Evolutionary conservation across 2,329 filamentous ascomycete genomes (phyloP), one percentile per base, ranked within the genome.

Genomic region (Emericellopsis atlantica): DNA sequence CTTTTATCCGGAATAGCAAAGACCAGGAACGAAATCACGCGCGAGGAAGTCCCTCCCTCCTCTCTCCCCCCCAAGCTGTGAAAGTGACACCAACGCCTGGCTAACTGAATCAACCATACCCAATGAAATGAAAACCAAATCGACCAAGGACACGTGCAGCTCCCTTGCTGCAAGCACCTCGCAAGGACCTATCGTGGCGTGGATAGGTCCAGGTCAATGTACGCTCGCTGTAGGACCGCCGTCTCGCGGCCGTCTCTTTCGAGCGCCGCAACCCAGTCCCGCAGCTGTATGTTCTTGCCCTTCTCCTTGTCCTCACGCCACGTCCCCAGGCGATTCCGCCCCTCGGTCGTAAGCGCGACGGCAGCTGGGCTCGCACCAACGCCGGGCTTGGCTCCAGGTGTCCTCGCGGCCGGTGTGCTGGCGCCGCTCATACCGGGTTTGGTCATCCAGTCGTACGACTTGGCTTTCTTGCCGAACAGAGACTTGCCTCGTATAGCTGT

Each of bases 231-330:
- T 37, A 85, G 56, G 21, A 78, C 73, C 54, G 67, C 74, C 48
- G 64, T 65, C 56, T 87, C 81, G 48, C 69, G 72, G 2, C 84
- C 82, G 55, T 94, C 86, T 39, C 79, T 69, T 58, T 95, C 89
- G 37, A 95, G 69, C 44, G 84, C 84, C 16, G 76, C 69, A 14
- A 94, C 67, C 66, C 88, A 79, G 58, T 95, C 90, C 41, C 90
- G 74, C 40, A 94, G 66, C 62, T 95, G 88, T 37, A 95, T 85
- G 22, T 81, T 80, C 49, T 72, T 74, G 26, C 86, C 87, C 54
- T 81, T 83, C 18, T 81, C 77, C 40, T 76, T 78, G 51, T 87
- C 81, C 58, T 95, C 88, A 44, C 85, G 74, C 73, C 81, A 85
- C 14, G 73, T 70, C n/a, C 85, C 85, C 32, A 86, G 64, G 40